A percentile compares a stretch with the other conserved stretches of the same genome.
phyloP scores from a whole-genome alignment of 1,284 basidiomycete species.

The Neonothopanus nambi region DNA sequence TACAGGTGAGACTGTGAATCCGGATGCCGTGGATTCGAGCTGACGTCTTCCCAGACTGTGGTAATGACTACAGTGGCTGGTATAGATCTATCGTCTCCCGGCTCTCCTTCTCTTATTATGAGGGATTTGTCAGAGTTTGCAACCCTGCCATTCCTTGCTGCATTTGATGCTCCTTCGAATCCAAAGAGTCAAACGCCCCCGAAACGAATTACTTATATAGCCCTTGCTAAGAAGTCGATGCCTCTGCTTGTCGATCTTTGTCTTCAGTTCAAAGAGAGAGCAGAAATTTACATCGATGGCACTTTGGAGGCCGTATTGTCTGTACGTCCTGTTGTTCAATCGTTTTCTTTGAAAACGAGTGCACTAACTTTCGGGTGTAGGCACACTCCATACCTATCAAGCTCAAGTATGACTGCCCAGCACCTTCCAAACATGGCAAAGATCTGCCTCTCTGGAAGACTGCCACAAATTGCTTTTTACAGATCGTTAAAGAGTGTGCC shows the following conservation, averaged over 20 bases:
- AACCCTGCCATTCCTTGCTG: slow-evolving; percentile 81
- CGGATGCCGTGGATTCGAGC: neutral
- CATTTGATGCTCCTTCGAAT: slow-evolving; percentile 55
- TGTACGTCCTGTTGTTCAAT: slow-evolving; percentile 45
- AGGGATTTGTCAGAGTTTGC: slow-evolving; percentile 84
- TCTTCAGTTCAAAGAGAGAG: slow-evolving; percentile 59
- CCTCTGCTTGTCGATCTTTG: slow-evolving; percentile 77
- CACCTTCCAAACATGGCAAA: slow-evolving; percentile 81
- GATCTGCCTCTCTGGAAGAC: slow-evolving; percentile 92
- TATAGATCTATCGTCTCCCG: slow-evolving; percentile 64
- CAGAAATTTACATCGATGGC: slow-evolving; percentile 75
- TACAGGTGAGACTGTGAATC: slow-evolving; percentile 57
- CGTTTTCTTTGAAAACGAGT: neutral
- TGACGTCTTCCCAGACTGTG: slow-evolving; percentile 46
- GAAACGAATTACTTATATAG: slow-evolving; percentile 84
- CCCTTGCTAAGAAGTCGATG: slow-evolving; percentile 85
- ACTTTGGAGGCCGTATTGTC: slow-evolving; percentile 83
- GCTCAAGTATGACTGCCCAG: slow-evolving; percentile 92
- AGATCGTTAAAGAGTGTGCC: slow-evolving; percentile 66
- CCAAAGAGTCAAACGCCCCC: slow-evolving; percentile 38
- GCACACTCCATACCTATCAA: slow-evolving; percentile 90
- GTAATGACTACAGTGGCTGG: slow-evolving; percentile 69
- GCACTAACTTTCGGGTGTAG: slow-evolving; percentile 38
- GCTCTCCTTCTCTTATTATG: slow-evolving; percentile 73
- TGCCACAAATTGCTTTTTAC: slow-evolving; percentile 72